Evolutionary conservation across 2,329 filamentous ascomycete species (phyloP).

Genomic region (Sordariomycetes sp.): DNA sequence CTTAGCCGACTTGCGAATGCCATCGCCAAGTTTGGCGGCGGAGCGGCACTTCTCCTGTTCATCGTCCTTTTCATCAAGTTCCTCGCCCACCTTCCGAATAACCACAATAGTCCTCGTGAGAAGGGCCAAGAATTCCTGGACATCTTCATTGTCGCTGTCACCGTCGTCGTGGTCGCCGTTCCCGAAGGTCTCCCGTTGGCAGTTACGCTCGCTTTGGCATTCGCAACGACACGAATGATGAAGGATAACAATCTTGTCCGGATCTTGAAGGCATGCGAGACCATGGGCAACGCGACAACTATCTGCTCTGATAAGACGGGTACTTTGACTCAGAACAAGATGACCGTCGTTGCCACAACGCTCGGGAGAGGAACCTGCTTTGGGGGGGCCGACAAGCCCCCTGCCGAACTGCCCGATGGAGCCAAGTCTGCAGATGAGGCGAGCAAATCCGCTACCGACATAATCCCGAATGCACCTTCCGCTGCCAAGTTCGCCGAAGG

Average conservation of each 20-base stretch:
- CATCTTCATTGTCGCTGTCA: constrained; percentile 53
- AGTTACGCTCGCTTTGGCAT: constrained; percentile 54
- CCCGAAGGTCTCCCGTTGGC: constrained; percentile 54
- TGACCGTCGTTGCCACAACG: constrained; percentile 61
- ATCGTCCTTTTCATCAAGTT: constrained; percentile 70
- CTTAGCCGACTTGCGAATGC: constrained; percentile 22
- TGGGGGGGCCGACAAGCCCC: constrained; percentile 5
- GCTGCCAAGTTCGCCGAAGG: constrained; percentile 19
- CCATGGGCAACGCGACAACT: constrained; percentile 60
- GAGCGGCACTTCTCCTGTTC: constrained; percentile 60
- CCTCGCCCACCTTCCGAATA: constrained; percentile 44
- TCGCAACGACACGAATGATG: constrained; percentile 55
- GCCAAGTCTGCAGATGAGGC: constrained; percentile 4
- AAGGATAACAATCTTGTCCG: constrained; percentile 60
- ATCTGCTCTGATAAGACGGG: constrained; percentile 56
- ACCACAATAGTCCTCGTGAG: constrained; percentile 29
- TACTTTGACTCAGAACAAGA: constrained; percentile 46
- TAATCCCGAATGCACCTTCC: constrained; percentile 12
- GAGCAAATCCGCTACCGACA: not conserved
- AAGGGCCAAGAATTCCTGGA: constrained; percentile 48
- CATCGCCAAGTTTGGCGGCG: constrained; percentile 35
- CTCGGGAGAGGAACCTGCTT: constrained; percentile 32
- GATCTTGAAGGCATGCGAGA: constrained; percentile 54
- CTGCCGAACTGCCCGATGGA: not conserved
- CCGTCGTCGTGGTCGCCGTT: constrained; percentile 53